Evolutionary conservation across 805 yeast species (phyloP), one percentile per base, ranked within the genome.

Genomic region (Lipomyces spencermartinsiae): DNA sequence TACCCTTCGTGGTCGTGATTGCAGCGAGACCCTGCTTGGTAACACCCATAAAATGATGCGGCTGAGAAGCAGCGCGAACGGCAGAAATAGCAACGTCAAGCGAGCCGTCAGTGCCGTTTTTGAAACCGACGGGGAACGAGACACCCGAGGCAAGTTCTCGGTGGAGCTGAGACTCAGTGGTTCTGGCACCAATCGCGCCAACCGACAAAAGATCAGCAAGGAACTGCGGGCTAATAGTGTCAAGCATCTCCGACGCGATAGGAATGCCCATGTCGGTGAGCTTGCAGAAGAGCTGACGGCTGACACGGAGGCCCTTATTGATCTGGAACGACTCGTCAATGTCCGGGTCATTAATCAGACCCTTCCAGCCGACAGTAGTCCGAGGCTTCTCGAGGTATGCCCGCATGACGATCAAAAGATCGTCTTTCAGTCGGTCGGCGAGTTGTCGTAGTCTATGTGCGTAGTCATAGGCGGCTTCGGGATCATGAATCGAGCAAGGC

Each of bases 321-420:
- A 94, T 95, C 79, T 94, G 90, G 87, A 90, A 95, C 60, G 97
- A 84, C 76, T 91, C 90, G 80, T 94, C 92, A 69, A 94, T 87
- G 76, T 94, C 97, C 59, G 99, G 99, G 81, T 94, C 99, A 80
- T 94, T 94, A 78, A 94, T 93, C 76, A 94, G 84, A 49, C 99
- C 99, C 82, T 94, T 94, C 99, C 99, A 94, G 73, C 99, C 99
- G 64, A 94, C 98, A 31, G 98, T 94, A 71, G 99, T 94, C 84
- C 99, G 90, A 76, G 99, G 99, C 82, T 94, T 94, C 82, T 94
- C 99, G 74, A 94, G 85, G 85, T 94, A 94, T 6, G 98, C 98
- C 83, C 99, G 90, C 99, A 94, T 94, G 72, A 94, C 86, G 67
- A 94, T 86, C 65, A 89, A 90, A 65, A 94, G 84, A 73, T 94